These are phyloP conservation scores for Phytopythium mirpurense DNA, from an alignment of 352 stramenopile genomes.

Conservation along the genomic window DNA sequence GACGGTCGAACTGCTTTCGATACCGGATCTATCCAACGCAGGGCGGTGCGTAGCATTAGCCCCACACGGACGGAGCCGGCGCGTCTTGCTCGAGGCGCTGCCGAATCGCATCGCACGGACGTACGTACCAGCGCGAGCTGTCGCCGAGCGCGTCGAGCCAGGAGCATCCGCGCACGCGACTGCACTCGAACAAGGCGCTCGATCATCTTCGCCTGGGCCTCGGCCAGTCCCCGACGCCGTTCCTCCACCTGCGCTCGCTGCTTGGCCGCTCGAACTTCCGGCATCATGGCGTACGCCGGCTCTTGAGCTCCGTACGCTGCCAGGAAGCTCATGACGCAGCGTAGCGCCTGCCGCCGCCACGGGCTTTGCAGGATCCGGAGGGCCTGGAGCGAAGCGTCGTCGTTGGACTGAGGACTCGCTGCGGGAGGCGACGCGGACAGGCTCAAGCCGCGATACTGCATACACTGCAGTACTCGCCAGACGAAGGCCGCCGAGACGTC, in stretches of 20 bases:
- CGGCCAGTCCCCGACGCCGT: background rate
- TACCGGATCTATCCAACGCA: conserved; percentile 38
- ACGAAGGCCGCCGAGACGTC: conserved; percentile 33
- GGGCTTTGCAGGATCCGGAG: conserved; percentile 13
- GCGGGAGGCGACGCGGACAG: background rate
- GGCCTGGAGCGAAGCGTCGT: conserved; percentile 4
- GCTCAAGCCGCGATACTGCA: conserved; percentile 19
- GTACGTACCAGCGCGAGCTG: conserved; percentile 29
- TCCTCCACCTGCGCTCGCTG: conserved; percentile 1
- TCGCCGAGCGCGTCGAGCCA: conserved; percentile 27
- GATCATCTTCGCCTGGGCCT: conserved; percentile 9
- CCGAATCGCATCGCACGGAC: too few relatives aligned
- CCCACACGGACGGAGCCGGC: too few relatives aligned
- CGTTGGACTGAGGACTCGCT: too few relatives aligned
- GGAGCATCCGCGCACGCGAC: conserved; percentile 17
- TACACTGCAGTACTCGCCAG: conserved; percentile 29
- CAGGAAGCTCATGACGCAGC: conserved; percentile 34
- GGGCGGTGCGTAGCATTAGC: too few relatives aligned
- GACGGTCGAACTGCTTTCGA: conserved; percentile 35
- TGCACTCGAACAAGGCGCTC: conserved; percentile 29
- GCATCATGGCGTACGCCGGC: conserved; percentile 36
- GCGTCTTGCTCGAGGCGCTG: too few relatives aligned
- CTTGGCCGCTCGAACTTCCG: conserved; percentile 24
- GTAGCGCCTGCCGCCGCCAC: conserved; percentile 19
- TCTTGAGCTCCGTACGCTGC: conserved; percentile 14